phyloP scores from a whole-genome alignment of 495 filamentous ascomycete species.

The Aspergillus sparsus region DNA sequence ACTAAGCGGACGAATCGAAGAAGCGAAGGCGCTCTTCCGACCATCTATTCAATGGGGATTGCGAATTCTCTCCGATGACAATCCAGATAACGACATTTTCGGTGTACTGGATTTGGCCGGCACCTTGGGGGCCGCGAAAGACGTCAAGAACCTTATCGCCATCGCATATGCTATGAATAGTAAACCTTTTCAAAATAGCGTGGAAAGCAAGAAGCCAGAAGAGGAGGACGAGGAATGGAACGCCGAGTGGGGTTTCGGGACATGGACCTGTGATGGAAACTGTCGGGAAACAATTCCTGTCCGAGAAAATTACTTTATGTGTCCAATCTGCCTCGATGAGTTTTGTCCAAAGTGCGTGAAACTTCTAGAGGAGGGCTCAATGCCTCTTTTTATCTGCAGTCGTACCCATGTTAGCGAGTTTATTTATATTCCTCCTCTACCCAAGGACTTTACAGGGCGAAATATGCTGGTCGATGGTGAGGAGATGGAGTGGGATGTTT shows the following conservation, averaged over 20 bases:
- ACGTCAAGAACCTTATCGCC: conserved; percentile 1
- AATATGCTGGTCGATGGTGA: conserved; percentile 18
- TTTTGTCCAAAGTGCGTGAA: conserved; percentile 14
- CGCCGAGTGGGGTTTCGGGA: background rate
- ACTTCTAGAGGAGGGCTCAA: conserved; percentile 5
- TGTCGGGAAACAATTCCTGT: background rate
- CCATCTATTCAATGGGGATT: conserved; percentile 11
- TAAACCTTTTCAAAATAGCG: background rate
- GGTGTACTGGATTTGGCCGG: conserved; percentile 5
- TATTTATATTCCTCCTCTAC: conserved; percentile 9
- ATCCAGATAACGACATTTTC: conserved; percentile 16
- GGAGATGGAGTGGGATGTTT: conserved; percentile 11
- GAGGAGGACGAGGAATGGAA: conserved; percentile 4
- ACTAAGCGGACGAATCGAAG: background rate
- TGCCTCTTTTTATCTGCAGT: conserved; percentile 15
- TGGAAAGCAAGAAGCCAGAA: background rate
- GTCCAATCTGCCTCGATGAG: conserved; percentile 16
- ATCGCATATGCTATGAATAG: background rate
- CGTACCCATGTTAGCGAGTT: conserved; percentile 14
- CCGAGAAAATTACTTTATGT: conserved; percentile 7
- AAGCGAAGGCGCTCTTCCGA: conserved; percentile 11
- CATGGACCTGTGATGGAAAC: conserved; percentile 8
- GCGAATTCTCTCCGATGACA: conserved; percentile 17
- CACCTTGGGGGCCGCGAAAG: conserved; percentile 7
- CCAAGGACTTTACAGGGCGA: background rate